phyloP scores from a whole-genome alignment of 768 basidiomycete genomes.

The Trametes meyenii region DNA sequence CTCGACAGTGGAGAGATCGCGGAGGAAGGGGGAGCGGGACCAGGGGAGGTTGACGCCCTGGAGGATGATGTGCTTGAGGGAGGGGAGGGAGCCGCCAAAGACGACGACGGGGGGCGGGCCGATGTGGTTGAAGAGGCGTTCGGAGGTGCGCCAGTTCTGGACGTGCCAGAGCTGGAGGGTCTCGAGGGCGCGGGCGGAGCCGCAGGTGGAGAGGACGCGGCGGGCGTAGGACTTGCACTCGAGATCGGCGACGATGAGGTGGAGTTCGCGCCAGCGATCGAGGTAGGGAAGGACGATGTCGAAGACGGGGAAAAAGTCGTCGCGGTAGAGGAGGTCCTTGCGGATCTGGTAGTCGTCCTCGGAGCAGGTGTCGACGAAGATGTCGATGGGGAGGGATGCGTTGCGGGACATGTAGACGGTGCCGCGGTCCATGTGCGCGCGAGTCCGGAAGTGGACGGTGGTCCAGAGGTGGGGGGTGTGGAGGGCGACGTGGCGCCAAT shows the following conservation, averaged over 20 bases:
- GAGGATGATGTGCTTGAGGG: slow-evolving; percentile 56
- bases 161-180: slow-evolving; percentile 68
- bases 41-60: slow-evolving; percentile 70
- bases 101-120: slow-evolving; percentile 59
- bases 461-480: slow-evolving; percentile 54
- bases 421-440: slow-evolving; percentile 52
- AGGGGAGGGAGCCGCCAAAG: slow-evolving; percentile 55
- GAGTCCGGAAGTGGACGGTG: slow-evolving; percentile 55
- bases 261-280: slow-evolving; percentile 58
- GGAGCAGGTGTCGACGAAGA: slow-evolving; percentile 60
- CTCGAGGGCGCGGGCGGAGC: slow-evolving; percentile 56
- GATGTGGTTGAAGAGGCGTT: slow-evolving; percentile 58
- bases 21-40: slow-evolving; percentile 58
- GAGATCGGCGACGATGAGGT: slow-evolving; percentile 61
- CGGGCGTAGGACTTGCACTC: slow-evolving; percentile 60
- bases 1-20: slow-evolving; percentile 52
- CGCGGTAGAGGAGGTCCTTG: slow-evolving; percentile 53
- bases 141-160: slow-evolving; percentile 53
- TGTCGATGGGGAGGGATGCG: slow-evolving; percentile 42
- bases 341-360: slow-evolving; percentile 50
- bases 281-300: slow-evolving; percentile 43
- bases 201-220: slow-evolving; percentile 51
- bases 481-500: slow-evolving; percentile 60
- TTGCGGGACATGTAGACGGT: slow-evolving; percentile 46
- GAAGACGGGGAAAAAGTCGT: slow-evolving; percentile 50